These are phyloP conservation scores for Niebla homalea DNA, from an alignment of 495 filamentous ascomycete genomes.

Conservation along the genomic window DNA sequence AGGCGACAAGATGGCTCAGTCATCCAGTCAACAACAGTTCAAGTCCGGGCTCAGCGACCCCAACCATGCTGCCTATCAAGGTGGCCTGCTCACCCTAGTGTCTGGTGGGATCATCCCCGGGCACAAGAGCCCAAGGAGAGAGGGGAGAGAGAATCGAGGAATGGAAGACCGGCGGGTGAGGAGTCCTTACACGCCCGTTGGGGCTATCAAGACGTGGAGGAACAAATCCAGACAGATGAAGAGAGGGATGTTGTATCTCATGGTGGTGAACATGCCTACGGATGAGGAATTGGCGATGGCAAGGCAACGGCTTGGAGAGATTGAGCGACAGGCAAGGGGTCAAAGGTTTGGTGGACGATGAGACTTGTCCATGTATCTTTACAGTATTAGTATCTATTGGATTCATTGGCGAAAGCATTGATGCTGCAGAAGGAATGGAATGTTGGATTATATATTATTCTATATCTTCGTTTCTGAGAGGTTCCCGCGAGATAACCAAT, in stretches of 20 bases:
- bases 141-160: neutral
- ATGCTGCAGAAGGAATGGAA: too few relatives aligned
- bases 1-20: slow-evolving; percentile 1
- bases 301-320: neutral
- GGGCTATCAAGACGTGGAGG: neutral
- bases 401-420: too few relatives aligned
- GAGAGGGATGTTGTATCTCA: slow-evolving; percentile 1
- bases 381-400: too few relatives aligned
- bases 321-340: neutral
- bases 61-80: slow-evolving; percentile 31
- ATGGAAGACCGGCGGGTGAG: neutral
- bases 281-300: slow-evolving; percentile 6
- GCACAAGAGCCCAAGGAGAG: neutral
- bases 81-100: slow-evolving; percentile 25
- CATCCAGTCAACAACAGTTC: slow-evolving; percentile 17
- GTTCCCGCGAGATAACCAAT: too few relatives aligned
- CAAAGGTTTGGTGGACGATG: too few relatives aligned
- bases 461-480: too few relatives aligned
- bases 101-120: slow-evolving; percentile 21
- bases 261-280: slow-evolving; percentile 15
- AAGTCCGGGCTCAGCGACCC: slow-evolving; percentile 34
- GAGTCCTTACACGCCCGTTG: neutral
- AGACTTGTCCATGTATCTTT: too few relatives aligned
- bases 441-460: too few relatives aligned
- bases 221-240: neutral